Base-by-base conservation (phyloP, 148 eudicot genomes). In the Camellia granthamiana region DNA sequence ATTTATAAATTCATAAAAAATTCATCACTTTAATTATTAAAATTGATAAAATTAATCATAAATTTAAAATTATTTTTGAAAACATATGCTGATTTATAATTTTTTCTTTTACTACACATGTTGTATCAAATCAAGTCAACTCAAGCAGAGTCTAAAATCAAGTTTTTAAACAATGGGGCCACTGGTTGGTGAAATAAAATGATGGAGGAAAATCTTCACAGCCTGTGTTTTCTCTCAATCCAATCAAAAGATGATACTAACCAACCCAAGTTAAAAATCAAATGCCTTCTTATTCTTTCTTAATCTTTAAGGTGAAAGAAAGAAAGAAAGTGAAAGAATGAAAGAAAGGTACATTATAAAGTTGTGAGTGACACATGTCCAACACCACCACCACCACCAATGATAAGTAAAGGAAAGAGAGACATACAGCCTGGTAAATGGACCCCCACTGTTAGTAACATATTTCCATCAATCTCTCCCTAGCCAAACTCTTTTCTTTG, bases 351-450 rank as follows among this genome's bases (percentile, higher is more conserved):
- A 7, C 52, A 3, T 0, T 7, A 49, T 49, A 30, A 30, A 30
- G 38, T 30, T 30, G 38, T 30, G 38, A 30, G 38, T 30, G 38
- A 30, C 38, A 30, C 38, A 30, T 0, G 38, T 30, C 38, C 38
- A 30, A 30, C 1, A 30, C 38, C 38, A 30, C 38, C 38, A 30
- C 38, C 38, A 30, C 38, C 38, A 30, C 38, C 38, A 30, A 30
- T 30, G 38, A 30, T 30, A 30, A 30, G 38, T 30, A 30, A 30
- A 30, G 52, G 52, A 64, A 13, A 52, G 77, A 68, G 67, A 75
- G 80, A 75, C 85, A 75, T 83, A 75, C 85, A 83, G 85, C 68
- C 86, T 84, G 86, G 76, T 84, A 70, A 77, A 46, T 72, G 81
- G 82, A 76, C 82, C 82, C 72, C 72, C 72, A 69, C 72, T 43